phyloP scores from a whole-genome alignment of 2,329 filamentous ascomycete species.

The Colletotrichum sp. region DNA sequence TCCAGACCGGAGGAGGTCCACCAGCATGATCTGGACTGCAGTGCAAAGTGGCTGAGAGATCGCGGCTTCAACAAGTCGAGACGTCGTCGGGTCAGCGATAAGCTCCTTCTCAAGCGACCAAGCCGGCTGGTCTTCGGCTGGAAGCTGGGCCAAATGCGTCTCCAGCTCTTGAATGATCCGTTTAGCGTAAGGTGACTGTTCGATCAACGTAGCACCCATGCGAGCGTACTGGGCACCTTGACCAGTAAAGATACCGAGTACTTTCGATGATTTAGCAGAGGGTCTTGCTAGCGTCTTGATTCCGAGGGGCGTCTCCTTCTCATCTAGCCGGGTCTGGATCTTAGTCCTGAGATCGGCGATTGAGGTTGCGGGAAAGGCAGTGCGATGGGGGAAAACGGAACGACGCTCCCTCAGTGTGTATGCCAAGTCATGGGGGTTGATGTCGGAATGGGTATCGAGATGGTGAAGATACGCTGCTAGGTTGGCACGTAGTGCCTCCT shows the following conservation, averaged over 20 bases:
- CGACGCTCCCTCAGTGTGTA: neutral
- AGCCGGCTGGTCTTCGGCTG: constrained; percentile 24
- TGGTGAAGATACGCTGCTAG: constrained; percentile 22
- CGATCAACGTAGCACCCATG: constrained; percentile 26
- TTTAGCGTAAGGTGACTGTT: constrained; percentile 1
- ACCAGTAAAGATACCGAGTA: constrained; percentile 33
- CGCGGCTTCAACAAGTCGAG: constrained; percentile 23
- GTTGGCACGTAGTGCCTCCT: constrained; percentile 23
- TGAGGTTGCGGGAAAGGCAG: constrained; percentile 1
- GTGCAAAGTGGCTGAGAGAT: constrained; percentile 20
- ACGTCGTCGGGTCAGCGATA: constrained; percentile 11
- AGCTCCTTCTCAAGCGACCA: constrained; percentile 32
- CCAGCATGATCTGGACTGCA: constrained; percentile 27
- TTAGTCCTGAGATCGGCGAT: neutral
- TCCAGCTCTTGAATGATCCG: constrained; percentile 27
- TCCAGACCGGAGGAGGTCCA: constrained; percentile 30
- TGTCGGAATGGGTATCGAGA: neutral
- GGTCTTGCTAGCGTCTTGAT: neutral
- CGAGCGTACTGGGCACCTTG: constrained; percentile 35
- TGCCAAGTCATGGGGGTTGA: neutral
- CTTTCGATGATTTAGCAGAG: constrained; percentile 24
- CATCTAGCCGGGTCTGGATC: neutral
- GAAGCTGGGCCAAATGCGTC: constrained; percentile 12
- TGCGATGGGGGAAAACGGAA: neutral
- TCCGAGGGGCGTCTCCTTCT: neutral